Evolutionary conservation across 352 stramenopile species (phyloP).

Genomic region (Pythium oligandrum): DNA sequence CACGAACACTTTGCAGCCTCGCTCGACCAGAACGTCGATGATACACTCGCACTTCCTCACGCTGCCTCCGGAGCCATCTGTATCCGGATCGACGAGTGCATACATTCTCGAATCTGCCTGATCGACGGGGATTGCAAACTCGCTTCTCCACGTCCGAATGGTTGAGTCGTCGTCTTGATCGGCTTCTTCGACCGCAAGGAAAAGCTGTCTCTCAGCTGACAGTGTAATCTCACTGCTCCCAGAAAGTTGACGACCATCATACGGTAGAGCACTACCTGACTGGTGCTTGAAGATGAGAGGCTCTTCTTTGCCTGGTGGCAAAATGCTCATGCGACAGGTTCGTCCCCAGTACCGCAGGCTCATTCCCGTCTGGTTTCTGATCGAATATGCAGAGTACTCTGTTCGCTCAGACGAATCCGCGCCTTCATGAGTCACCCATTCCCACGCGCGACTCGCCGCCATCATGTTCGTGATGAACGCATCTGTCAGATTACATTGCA

Average conservation of each 20-base stretch:
- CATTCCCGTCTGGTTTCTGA: constrained; percentile 82
- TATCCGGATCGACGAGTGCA: constrained; percentile 61
- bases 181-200: constrained; percentile 62
- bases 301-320: constrained; percentile 54
- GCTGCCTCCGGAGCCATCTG: constrained; percentile 29
- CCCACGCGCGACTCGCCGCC: constrained; percentile 69
- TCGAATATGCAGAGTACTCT: constrained; percentile 84
- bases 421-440: constrained; percentile 69
- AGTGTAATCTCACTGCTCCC: constrained; percentile 12
- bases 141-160: constrained; percentile 45
- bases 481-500: constrained; percentile 80
- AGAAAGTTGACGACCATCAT: neutral
- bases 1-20: constrained; percentile 85
- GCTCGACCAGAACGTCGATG: constrained; percentile 81
- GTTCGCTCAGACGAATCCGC: constrained; percentile 66
- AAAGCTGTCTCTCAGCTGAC: constrained; percentile 42
- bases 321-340: constrained; percentile 45
- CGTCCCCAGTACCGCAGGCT: constrained; percentile 68
- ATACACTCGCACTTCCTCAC: constrained; percentile 82
- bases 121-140: constrained; percentile 73
- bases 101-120: constrained; percentile 84
- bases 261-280: too few relatives aligned
- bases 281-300: constrained; percentile 40
- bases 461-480: constrained; percentile 77
- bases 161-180: neutral